Conservation (phyloP, 2,329 filamentous ascomycete genomes). For the Chrysosporium keratinophilum region DNA sequence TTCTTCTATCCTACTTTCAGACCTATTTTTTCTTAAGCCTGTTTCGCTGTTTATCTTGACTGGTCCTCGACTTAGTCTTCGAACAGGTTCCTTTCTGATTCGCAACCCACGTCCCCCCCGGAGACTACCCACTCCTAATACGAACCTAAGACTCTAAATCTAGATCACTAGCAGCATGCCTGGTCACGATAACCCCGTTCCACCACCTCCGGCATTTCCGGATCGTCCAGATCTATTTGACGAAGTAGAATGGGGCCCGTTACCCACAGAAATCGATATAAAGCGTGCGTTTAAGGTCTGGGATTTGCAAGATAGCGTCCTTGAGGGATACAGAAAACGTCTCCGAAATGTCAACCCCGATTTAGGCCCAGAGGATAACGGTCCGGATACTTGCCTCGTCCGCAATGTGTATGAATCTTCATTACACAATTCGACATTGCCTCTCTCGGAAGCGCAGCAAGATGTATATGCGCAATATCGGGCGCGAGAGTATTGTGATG, state of each 20-base stretch:
- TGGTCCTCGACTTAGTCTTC: no score
- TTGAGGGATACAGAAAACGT: constrained; percentile 12
- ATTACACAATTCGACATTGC: constrained; percentile 19
- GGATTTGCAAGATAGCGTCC: constrained; percentile 20
- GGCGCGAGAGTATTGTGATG: background rate
- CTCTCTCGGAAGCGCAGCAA: constrained; percentile 15
- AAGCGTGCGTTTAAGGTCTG: constrained; percentile 24
- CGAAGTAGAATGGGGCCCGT: constrained; percentile 22
- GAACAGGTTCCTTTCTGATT: no score
- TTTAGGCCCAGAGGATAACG: constrained; percentile 4
- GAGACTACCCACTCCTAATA: background rate
- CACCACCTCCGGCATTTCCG: constrained; percentile 18
- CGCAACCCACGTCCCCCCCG: no score
- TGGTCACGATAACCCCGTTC: background rate
- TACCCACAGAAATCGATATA: constrained; percentile 19
- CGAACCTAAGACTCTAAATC: background rate
- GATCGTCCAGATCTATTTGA: constrained; percentile 23
- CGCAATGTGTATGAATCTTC: constrained; percentile 28
- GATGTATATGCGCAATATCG: background rate
- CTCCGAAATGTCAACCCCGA: background rate
- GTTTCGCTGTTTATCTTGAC: background rate
- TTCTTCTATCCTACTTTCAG: background rate
- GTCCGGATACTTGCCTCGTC: constrained; percentile 18
- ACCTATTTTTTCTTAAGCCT: background rate
- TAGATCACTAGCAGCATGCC: background rate